Percentiles rank a stretch among this genome's conserved stretches.
phyloP scores from a whole-genome alignment of 768 basidiomycete genomes.

The Lactarius vividus region DNA sequence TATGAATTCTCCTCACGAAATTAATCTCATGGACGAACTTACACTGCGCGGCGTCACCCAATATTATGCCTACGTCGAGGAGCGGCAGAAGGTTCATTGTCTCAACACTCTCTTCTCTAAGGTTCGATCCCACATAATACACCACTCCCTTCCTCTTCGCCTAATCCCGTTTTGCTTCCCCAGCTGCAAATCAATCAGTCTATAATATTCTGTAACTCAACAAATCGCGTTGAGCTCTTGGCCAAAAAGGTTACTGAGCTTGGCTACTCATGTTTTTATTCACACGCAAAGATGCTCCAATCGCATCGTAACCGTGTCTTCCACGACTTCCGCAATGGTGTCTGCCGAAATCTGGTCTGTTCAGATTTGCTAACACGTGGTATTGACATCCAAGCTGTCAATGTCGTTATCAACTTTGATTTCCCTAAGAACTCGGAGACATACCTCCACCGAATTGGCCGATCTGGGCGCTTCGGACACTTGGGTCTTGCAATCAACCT shows the following conservation, averaged over 20 bases:
- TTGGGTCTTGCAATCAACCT: constrained; percentile 96
- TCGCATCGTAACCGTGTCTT: constrained; percentile 98
- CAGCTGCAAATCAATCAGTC: constrained; percentile 99
- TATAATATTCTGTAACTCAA: constrained; percentile 99
- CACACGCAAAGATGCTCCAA: constrained; percentile 99
- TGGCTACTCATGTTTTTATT: constrained; percentile 99
- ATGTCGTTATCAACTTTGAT: constrained; percentile 99
- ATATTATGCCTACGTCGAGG: constrained; percentile 99
- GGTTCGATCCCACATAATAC: constrained; percentile 42
- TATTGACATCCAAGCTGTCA: constrained; percentile 99
- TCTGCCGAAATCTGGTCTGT: constrained; percentile 98
- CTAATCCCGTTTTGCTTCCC: constrained; percentile 12
- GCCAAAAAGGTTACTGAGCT: constrained; percentile 99
- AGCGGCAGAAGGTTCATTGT: constrained; percentile 99
- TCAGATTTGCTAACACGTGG: constrained; percentile 96
- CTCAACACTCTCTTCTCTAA: constrained; percentile 99
- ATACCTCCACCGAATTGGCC: constrained; percentile 97
- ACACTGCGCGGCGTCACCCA: constrained; percentile 98
- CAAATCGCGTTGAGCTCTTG: constrained; percentile 97
- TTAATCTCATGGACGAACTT: constrained; percentile 99
- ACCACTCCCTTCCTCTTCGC: not conserved
- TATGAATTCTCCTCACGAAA: constrained; percentile 94
- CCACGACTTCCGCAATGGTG: constrained; percentile 99
- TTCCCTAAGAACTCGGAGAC: constrained; percentile 99
- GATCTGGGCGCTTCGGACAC: constrained; percentile 96